Conservation (phyloP, 768 basidiomycete species). For the Pisolithus marmoratus region DNA sequence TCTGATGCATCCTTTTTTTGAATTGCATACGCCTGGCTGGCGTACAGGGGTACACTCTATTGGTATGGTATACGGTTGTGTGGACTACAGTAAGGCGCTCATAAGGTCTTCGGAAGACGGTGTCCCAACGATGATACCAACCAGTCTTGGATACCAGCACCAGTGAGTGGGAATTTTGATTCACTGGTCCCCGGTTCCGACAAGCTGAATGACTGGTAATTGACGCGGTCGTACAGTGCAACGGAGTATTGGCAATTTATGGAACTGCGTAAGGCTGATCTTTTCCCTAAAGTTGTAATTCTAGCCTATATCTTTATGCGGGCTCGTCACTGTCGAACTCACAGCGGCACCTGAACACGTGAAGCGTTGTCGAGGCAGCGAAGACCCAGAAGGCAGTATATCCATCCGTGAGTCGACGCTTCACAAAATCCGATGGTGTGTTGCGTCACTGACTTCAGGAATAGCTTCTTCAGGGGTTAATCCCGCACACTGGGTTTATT, state of each 20-base stretch:
- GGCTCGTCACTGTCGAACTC: neutral
- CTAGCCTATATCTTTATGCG: slow-evolving; percentile 1
- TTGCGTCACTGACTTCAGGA: neutral
- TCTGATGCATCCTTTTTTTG: neutral
- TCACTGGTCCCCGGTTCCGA: neutral
- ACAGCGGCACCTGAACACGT: slow-evolving; percentile 30
- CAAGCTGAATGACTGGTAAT: too few species aligned
- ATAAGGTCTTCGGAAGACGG: slow-evolving; percentile 33
- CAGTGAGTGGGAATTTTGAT: slow-evolving; percentile 23
- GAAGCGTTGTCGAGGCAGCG: slow-evolving; percentile 37
- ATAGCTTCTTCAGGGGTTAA: slow-evolving; percentile 45
- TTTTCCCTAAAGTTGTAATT: neutral
- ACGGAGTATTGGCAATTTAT: slow-evolving; percentile 45
- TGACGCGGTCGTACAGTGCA: slow-evolving; percentile 14
- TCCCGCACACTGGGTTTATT: slow-evolving; percentile 41
- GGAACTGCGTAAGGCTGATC: slow-evolving; percentile 31
- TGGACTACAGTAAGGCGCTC: neutral
- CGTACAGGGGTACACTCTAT: slow-evolving; percentile 37
- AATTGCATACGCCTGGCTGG: neutral
- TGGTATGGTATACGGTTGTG: slow-evolving; percentile 22
- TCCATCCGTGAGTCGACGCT: slow-evolving; percentile 35
- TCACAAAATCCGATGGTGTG: neutral
- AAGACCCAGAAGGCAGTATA: slow-evolving; percentile 44
- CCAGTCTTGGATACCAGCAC: slow-evolving; percentile 42
- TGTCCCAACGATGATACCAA: slow-evolving; percentile 45